Percentiles rank a stretch among this genome's conserved stretches.
Evolutionary conservation across 352 stramenopile species (phyloP).

Genomic region (Plasmopara viticola): DNA sequence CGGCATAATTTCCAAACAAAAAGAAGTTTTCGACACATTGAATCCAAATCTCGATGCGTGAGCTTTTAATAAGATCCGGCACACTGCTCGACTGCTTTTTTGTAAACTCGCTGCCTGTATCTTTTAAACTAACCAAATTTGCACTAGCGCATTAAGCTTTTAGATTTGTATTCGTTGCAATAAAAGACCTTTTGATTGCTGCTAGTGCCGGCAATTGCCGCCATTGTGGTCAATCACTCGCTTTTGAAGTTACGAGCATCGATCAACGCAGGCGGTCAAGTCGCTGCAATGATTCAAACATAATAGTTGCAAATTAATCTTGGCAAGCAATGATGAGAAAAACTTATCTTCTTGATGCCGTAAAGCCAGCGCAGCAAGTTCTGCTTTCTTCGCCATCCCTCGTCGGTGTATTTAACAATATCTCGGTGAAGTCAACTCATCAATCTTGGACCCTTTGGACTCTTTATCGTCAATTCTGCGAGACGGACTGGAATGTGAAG

Average conservation of each 20-base stretch:
- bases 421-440: constrained; percentile 1
- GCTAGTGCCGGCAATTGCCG: constrained; percentile 13
- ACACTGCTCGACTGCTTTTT: too few relatives aligned
- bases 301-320: not conserved
- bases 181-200: too few relatives aligned
- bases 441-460: constrained; percentile 5
- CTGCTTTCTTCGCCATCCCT: constrained; percentile 32
- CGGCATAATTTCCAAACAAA: too few relatives aligned
- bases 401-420: constrained; percentile 24
- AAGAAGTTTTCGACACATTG: too few relatives aligned
- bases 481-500: constrained; percentile 45
- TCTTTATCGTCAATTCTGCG: constrained; percentile 34
- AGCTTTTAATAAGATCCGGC: too few relatives aligned
- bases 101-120: too few relatives aligned
- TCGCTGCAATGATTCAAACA: constrained; percentile 5
- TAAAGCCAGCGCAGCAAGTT: constrained; percentile 43
- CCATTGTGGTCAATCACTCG: constrained; percentile 9
- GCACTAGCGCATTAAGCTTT: too few relatives aligned
- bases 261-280: constrained; percentile 18
- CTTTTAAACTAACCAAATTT: too few relatives aligned
- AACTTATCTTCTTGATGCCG: constrained; percentile 44
- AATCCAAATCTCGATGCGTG: too few relatives aligned
- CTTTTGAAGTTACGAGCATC: constrained; percentile 9
- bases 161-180: too few relatives aligned
- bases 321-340: constrained; percentile 18